A percentile compares a stretch with the other conserved stretches of the same genome.
phyloP scores from a whole-genome alignment of 2,329 filamentous ascomycete genomes.

The Ceratocystis cubensis region DNA sequence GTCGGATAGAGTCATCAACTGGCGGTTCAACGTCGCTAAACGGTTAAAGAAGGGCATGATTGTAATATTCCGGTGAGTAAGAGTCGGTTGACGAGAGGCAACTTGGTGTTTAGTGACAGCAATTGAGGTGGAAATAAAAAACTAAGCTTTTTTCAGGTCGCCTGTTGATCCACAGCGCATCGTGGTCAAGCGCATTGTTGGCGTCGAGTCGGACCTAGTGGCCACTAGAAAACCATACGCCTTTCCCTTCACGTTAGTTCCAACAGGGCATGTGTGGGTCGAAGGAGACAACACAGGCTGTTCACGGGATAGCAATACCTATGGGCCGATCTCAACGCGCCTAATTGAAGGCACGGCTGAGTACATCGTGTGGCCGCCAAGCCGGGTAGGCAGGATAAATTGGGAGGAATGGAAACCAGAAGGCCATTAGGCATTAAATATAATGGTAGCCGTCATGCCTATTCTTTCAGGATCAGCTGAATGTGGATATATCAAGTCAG shows the following conservation, averaged over 20 bases:
- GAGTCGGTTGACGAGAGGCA: background rate
- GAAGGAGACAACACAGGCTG: constrained; percentile 58
- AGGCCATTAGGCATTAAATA: background rate
- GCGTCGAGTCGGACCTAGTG: constrained; percentile 55
- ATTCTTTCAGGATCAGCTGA: background rate
- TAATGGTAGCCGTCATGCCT: background rate
- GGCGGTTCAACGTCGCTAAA: constrained; percentile 45
- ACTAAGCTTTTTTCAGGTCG: constrained; percentile 38
- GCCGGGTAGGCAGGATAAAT: constrained; percentile 41
- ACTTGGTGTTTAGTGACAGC: background rate
- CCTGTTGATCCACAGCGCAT: constrained; percentile 56
- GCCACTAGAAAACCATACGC: constrained; percentile 17
- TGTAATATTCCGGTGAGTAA: constrained; percentile 52
- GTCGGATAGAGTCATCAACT: constrained; percentile 45
- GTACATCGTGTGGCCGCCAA: constrained; percentile 57
- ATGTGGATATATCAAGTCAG: background rate
- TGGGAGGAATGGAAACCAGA: constrained; percentile 7
- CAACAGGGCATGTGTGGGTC: constrained; percentile 82
- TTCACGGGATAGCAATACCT: constrained; percentile 68
- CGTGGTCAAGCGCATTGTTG: constrained; percentile 73
- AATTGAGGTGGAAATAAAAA: no score
- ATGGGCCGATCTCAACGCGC: constrained; percentile 67
- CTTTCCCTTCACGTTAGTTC: constrained; percentile 44
- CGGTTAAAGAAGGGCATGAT: constrained; percentile 59
- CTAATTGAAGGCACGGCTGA: constrained; percentile 65